Percentiles rank a stretch among this genome's conserved stretches.
Conservation (phyloP, 228 moss, liverwort and hornwort species). For the Sphagnum magellanicum region DNA sequence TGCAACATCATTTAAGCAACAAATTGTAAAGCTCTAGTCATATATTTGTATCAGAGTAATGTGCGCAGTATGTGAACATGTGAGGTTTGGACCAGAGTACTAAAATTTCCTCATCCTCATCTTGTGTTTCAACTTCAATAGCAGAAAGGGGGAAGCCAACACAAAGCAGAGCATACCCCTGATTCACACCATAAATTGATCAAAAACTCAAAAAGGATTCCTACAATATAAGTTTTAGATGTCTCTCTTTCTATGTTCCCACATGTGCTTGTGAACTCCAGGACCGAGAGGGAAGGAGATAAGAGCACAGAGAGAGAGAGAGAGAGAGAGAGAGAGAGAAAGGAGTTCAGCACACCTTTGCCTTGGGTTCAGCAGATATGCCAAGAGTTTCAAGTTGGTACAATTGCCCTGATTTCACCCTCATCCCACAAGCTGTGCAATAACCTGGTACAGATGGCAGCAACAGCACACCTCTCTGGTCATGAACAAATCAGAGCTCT, state of each 20-base stretch:
- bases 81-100: no score
- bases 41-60: no score
- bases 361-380: conserved; percentile 80
- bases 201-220: no score
- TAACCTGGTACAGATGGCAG: conserved; percentile 38
- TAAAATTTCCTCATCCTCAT: conserved; percentile 78
- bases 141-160: conserved; percentile 92
- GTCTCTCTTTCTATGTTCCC: no score
- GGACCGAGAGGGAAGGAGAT: no score
- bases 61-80: no score
- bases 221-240: no score
- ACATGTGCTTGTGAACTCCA: no score
- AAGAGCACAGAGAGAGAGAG: neutral
- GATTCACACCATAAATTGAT: neutral
- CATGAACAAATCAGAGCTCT: no score
- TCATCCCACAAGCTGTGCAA: conserved; percentile 96
- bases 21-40: no score
- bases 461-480: no score
- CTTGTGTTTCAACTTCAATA: conserved; percentile 97
- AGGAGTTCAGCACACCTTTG: conserved; percentile 40
- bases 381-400: conserved; percentile 93
- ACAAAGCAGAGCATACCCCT: conserved; percentile 96
- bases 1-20: no score
- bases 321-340: neutral
- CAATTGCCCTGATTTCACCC: conserved; percentile 83